A percentile compares a stretch with the other conserved stretches of the same genome.
Conservation (phyloP, 2,329 filamentous ascomycete species). For the Aspergillus brunneoviolaceus region DNA sequence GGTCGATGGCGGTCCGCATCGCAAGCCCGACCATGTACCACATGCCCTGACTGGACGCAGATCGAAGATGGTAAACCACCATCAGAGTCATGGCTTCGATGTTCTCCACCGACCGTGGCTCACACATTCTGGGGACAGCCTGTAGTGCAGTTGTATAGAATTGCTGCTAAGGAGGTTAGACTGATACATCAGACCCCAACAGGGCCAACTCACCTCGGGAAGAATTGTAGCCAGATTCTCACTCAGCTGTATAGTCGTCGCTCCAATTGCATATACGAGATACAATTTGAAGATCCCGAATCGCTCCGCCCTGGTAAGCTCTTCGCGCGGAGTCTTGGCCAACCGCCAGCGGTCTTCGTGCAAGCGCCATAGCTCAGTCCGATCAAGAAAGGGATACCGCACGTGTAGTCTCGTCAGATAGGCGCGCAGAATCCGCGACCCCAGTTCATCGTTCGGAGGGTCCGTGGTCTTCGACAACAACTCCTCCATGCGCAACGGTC, state of each 20-base stretch:
- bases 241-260: constrained; percentile 50
- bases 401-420: constrained; percentile 50
- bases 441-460: constrained; percentile 49
- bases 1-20: constrained; percentile 54
- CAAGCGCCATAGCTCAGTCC: constrained; percentile 46
- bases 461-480: constrained; percentile 46
- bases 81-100: constrained; percentile 55
- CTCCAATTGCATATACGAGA: constrained; percentile 54
- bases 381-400: constrained; percentile 53
- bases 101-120: constrained; percentile 52
- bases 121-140: constrained; percentile 50
- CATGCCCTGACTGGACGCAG: constrained; percentile 51
- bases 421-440: constrained; percentile 44
- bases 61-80: constrained; percentile 54
- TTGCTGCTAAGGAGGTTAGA: constrained; percentile 30
- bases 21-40: constrained; percentile 58
- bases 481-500: constrained; percentile 41
- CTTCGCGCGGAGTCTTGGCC: constrained; percentile 37
- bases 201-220: constrained; percentile 40
- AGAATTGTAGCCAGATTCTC: constrained; percentile 46
- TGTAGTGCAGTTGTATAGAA: constrained; percentile 53
- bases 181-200: neutral
- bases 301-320: constrained; percentile 36
- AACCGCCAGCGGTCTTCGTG: constrained; percentile 44
- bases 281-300: constrained; percentile 54